Base-by-base conservation (phyloP, 441 rosid genomes). In the Populus hybrid region DNA sequence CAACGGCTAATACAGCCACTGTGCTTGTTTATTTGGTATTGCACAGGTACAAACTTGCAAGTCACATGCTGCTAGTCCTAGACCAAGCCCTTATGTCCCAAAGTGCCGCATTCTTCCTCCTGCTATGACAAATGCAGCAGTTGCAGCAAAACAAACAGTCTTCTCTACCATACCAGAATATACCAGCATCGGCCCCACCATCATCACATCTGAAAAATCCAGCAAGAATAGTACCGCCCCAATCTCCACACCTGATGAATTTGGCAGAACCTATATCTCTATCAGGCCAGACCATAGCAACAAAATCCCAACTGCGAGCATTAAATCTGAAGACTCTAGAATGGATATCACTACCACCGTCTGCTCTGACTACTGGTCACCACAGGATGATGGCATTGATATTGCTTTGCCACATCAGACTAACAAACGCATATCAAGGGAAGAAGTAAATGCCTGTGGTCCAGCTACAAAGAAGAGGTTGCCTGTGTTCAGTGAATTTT, bases 371-470 rank as follows among this genome's bases (percentile, higher is more conserved):
- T 9, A 69, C 18, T 90, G 94, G 89, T 83, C 83, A 31, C 92
- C 94, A 11, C 71, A 23, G 31, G 91, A 89, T 80, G 92, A 90
- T 84, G 84, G 85, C 74, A 84, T 88, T 74, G 75, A 83, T 74
- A 72, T 87, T 72, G 36, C 68, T 16, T 79, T 86, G 78, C 86
- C 90, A 65, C 45, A 33, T 66, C 83, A 73, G 9, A 8, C 73
- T 8, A 78, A 9, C 9, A 72, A 70, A 21, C 10, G 20, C 35
- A 74, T 76, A n/a, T 74, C 84, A 20, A 79, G 76, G 77, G 82
- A 76, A 79, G 81, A 87, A 10, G 53, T 82, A 29, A 71, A 84
- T 77, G 75, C 74, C 40, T 72, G 82, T 61, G 80, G 82, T 63
- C 84, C 84, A n/a, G 26, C 76, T 69, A 56, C 78, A 36, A 64